These are phyloP conservation scores for Bremia lactucae DNA, from an alignment of 352 stramenopile genomes.

Conservation along the genomic window DNA sequence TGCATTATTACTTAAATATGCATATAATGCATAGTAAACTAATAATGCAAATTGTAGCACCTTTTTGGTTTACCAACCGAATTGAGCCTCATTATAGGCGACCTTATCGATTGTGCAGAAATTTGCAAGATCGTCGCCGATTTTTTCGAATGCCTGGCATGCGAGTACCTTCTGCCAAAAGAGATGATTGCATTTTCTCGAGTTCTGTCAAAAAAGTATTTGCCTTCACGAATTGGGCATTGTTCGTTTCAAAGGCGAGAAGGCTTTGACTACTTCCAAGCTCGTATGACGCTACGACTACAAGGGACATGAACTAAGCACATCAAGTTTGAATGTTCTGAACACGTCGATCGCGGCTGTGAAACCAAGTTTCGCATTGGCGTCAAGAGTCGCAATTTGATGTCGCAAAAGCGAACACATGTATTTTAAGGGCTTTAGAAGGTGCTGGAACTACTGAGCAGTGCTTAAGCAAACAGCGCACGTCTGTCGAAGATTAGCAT, in stretches of 20 bases:
- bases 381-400: constrained; percentile 32
- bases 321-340: constrained; percentile 39
- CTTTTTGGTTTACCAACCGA: too few species aligned
- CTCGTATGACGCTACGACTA: constrained; percentile 40
- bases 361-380: constrained; percentile 53
- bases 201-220: constrained; percentile 24
- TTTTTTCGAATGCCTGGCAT: constrained; percentile 31
- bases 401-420: constrained; percentile 30
- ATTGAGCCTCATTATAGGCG: too few species aligned
- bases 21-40: too few species aligned
- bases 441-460: neutral
- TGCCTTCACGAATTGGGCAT: constrained; percentile 6
- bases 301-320: constrained; percentile 24
- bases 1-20: too few species aligned
- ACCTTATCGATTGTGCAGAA: constrained; percentile 39
- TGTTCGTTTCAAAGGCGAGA: constrained; percentile 32
- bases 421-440: constrained; percentile 17
- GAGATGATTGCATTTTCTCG: constrained; percentile 44
- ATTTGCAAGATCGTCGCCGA: constrained; percentile 35
- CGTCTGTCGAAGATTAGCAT: neutral
- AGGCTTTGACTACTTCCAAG: constrained; percentile 36
- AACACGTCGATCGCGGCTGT: constrained; percentile 37
- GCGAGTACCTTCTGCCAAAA: constrained; percentile 34
- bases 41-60: too few species aligned
- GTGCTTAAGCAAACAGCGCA: neutral